A percentile compares a stretch with the other conserved stretches of the same genome.
phyloP scores from a whole-genome alignment of 371 early-diverging fungal genomes.

The Nematocida minor region DNA sequence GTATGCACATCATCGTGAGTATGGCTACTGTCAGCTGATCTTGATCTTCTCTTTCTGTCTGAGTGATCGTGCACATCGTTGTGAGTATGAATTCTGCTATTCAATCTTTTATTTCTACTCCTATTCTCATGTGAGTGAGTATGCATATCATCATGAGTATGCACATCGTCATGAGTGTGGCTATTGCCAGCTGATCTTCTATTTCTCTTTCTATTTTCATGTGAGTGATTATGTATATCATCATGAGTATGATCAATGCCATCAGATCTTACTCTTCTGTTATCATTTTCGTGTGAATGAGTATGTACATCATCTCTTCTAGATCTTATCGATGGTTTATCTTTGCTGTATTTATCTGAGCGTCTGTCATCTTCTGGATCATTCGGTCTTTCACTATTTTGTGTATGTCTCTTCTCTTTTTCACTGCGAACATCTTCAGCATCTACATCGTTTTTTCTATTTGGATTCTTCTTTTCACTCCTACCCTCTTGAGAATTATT shows the following conservation, averaged over 20 bases:
- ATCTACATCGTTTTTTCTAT: too few relatives aligned
- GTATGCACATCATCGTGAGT: background rate
- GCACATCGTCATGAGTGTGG: background rate
- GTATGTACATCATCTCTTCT: too few relatives aligned
- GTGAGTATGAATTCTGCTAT: background rate
- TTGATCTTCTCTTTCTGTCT: background rate
- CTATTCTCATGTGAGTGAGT: background rate
- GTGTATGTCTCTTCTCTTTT: too few relatives aligned
- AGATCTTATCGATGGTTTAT: too few relatives aligned
- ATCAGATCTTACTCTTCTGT: too few relatives aligned
- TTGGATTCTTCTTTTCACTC: too few relatives aligned
- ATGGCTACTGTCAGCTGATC: background rate
- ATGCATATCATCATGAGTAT: background rate
- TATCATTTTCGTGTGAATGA: too few relatives aligned
- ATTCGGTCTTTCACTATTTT: too few relatives aligned
- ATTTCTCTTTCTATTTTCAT: background rate
- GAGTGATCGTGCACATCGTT: background rate
- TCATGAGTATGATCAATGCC: background rate
- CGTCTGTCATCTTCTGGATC: too few relatives aligned
- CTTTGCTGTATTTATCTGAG: too few relatives aligned
- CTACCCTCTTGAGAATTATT: too few relatives aligned
- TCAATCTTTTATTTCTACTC: background rate
- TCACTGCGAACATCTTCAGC: too few relatives aligned
- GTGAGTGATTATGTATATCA: background rate
- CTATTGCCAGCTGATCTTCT: background rate